These are phyloP conservation scores for Chlamydomonas reinhardtii DNA, from an alignment of 163 green algal genomes.

Conservation along the genomic window DNA sequence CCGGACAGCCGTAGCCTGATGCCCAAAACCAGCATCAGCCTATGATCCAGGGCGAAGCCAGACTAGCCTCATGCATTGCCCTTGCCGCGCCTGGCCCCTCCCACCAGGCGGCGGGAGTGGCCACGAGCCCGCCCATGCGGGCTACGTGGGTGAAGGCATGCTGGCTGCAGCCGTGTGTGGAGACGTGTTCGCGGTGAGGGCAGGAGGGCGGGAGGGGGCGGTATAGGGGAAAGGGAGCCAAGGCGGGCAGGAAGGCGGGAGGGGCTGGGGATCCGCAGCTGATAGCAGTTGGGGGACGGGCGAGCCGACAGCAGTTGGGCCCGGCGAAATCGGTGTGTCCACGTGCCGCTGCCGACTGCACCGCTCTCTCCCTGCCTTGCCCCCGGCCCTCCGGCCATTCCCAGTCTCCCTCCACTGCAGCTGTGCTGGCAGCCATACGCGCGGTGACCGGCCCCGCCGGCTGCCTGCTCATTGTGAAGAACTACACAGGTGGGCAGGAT, in stretches of 20 bases:
- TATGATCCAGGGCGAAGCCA: too few relatives aligned
- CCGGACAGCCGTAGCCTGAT: background rate
- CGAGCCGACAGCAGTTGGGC: too few relatives aligned
- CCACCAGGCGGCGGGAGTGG: slow-evolving; percentile 70
- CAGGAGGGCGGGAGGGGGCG: too few relatives aligned
- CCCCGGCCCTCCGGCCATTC: background rate
- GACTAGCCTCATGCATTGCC: too few relatives aligned
- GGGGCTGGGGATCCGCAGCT: too few relatives aligned
- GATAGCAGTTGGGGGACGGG: too few relatives aligned
- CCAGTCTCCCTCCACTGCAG: slow-evolving; percentile 78
- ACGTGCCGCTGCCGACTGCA: too few relatives aligned
- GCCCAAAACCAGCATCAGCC: too few relatives aligned
- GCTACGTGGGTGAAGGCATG: slow-evolving; percentile 91
- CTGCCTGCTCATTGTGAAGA: slow-evolving; percentile 85
- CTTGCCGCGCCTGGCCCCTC: too few relatives aligned
- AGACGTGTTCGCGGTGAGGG: slow-evolving; percentile 87
- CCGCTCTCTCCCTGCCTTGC: background rate
- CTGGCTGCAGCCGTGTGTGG: slow-evolving; percentile 90
- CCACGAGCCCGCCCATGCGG: slow-evolving; percentile 89
- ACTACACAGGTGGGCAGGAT: slow-evolving; percentile 83
- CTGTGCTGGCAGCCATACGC: slow-evolving; percentile 87
- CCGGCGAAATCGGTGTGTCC: too few relatives aligned
- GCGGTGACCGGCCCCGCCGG: slow-evolving; percentile 73
- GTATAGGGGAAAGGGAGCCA: too few relatives aligned
- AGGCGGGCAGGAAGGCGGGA: too few relatives aligned